Conservation (phyloP, 2,329 filamentous ascomycete genomes). For the Pseudogymnoascus sp. region DNA sequence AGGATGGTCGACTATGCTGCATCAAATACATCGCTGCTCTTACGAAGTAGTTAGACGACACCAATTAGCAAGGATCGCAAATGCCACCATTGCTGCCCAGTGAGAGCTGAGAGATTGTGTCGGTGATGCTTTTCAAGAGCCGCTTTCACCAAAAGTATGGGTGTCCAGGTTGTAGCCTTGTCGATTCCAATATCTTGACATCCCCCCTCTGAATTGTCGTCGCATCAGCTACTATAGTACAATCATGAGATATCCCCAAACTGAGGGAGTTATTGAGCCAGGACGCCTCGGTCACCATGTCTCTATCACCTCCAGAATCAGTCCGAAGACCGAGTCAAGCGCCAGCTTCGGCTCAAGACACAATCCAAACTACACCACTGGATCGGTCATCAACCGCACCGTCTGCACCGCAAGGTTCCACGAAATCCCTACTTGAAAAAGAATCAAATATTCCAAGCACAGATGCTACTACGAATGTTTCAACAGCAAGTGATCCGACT, state of each 20-base stretch:
- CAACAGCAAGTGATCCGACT: background rate
- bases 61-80: background rate
- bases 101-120: background rate
- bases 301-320: background rate
- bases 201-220: background rate
- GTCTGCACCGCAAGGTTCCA: background rate
- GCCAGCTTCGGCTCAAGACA: background rate
- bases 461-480: background rate
- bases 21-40: background rate
- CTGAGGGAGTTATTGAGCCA: background rate
- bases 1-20: background rate
- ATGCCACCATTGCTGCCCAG: background rate
- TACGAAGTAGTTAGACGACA: background rate
- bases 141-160: background rate
- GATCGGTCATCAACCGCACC: background rate
- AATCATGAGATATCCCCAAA: background rate
- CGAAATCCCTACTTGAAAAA: background rate
- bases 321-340: background rate
- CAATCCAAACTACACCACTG: background rate
- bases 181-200: background rate
- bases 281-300: background rate
- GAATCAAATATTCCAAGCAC: background rate
- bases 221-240: background rate
- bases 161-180: background rate
- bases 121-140: background rate